Percentiles rank a stretch among this genome's conserved stretches.
These are phyloP conservation scores for Boletus edulis DNA, from an alignment of 768 basidiomycete genomes.

Conservation along the genomic window DNA sequence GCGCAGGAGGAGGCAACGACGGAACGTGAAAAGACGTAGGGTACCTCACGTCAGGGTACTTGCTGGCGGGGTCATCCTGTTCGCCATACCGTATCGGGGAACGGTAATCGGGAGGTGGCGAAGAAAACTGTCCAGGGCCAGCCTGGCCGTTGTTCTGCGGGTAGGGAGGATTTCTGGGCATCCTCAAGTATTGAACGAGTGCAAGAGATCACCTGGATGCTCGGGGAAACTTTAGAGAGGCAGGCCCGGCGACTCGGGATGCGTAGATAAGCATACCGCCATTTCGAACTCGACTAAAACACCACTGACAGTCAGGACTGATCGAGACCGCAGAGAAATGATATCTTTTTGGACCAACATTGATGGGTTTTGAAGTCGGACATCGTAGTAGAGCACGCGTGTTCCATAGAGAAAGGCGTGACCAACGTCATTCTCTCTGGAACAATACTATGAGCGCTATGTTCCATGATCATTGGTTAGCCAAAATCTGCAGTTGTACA, in stretches of 20 bases:
- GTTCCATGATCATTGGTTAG: no score
- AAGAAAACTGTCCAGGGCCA: slow-evolving; percentile 17
- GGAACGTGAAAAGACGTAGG: slow-evolving; percentile 10
- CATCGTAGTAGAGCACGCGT: not conserved
- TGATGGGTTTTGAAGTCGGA: not conserved
- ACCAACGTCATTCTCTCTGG: not conserved
- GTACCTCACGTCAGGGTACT: slow-evolving; percentile 5
- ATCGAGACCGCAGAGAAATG: not conserved
- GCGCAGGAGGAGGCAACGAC: slow-evolving; percentile 3
- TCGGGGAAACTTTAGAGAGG: slow-evolving; percentile 1
- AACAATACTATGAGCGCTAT: not conserved
- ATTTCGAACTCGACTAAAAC: slow-evolving; percentile 21
- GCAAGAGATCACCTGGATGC: slow-evolving; percentile 18
- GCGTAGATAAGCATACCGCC: slow-evolving; percentile 8
- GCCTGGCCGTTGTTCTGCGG: slow-evolving; percentile 15
- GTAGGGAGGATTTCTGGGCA: slow-evolving; percentile 16
- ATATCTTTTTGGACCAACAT: no score
- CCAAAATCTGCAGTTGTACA: not conserved
- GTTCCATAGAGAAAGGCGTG: slow-evolving; percentile 3
- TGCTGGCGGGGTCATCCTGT: not conserved
- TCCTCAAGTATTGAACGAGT: slow-evolving; percentile 10
- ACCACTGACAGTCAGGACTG: not conserved
- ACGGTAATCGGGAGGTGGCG: not conserved
- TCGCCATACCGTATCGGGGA: not conserved
- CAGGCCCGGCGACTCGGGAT: not conserved